These are phyloP conservation scores for Yamadazyma tumulicola DNA, from an alignment of 805 yeast genomes.

Conservation along the genomic window DNA sequence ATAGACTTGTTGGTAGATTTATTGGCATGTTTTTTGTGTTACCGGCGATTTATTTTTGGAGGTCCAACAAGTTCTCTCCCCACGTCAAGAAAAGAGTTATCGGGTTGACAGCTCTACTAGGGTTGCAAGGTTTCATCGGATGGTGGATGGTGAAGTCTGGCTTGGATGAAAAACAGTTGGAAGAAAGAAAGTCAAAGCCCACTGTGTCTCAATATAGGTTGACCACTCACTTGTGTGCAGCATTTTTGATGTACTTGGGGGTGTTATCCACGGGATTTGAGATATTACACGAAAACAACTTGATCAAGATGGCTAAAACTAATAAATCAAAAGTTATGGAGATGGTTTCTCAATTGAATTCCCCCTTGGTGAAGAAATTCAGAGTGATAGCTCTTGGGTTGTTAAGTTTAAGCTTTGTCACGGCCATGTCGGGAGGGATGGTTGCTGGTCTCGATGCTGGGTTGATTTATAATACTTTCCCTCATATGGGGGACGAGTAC, in stretches of 20 bases:
- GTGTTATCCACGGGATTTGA: conserved; percentile 90
- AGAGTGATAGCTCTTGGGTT: conserved; percentile 55
- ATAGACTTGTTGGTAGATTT: conserved; percentile 85
- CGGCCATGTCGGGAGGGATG: conserved; percentile 97
- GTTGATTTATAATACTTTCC: conserved; percentile 90
- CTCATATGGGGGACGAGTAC: conserved; percentile 88
- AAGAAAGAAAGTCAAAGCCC: conserved; percentile 86
- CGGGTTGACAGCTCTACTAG: conserved; percentile 73
- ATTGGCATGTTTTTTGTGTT: conserved; percentile 80
- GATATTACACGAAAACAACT: conserved; percentile 67
- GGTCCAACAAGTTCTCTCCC: conserved; percentile 58
- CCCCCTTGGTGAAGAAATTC: conserved; percentile 55
- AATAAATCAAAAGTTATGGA: conserved; percentile 53
- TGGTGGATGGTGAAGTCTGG: conserved; percentile 99
- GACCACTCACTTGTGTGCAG: conserved; percentile 92
- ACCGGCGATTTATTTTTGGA: conserved; percentile 83
- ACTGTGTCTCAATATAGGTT: conserved; percentile 94
- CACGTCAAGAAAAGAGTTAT: conserved; percentile 65
- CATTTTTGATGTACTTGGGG: conserved; percentile 80
- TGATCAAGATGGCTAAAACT: conserved; percentile 42
- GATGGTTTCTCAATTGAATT: conserved; percentile 55
- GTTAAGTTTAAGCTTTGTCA: conserved; percentile 68
- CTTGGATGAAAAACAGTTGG: conserved; percentile 72
- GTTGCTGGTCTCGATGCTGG: conserved; percentile 99
- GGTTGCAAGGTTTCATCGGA: conserved; percentile 92